A percentile compares a stretch with the other conserved stretches of the same genome.
Evolutionary conservation across 371 early-diverging fungal genomes (phyloP).

Genomic region (Antonospora locustae): DNA sequence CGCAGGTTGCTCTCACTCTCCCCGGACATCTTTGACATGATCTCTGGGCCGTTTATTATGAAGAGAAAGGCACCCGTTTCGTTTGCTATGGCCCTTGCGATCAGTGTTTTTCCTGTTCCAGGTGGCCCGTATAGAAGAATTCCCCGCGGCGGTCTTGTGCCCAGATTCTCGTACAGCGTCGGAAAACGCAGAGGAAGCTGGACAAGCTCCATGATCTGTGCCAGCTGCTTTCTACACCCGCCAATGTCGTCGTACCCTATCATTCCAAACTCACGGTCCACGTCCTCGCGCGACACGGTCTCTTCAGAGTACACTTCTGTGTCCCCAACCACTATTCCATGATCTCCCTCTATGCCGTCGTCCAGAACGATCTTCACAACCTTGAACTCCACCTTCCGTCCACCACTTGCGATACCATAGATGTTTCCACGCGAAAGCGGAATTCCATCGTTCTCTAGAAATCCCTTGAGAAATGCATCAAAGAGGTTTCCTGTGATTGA

Average conservation of each 20-base stretch:
- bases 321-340: slow-evolving; percentile 55
- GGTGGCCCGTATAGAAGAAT: slow-evolving; percentile 90
- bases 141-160: slow-evolving; percentile 92
- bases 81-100: slow-evolving; percentile 83
- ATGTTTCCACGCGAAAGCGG: slow-evolving; percentile 80
- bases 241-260: slow-evolving; percentile 98
- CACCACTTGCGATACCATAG: slow-evolving; percentile 82
- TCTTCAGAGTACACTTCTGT: slow-evolving; percentile 93
- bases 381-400: slow-evolving; percentile 95
- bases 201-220: slow-evolving; percentile 94
- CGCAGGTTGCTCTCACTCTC: slow-evolving; percentile 90
- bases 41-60: slow-evolving; percentile 91
- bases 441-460: slow-evolving; percentile 72
- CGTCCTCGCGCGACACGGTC: slow-evolving; percentile 87
- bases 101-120: slow-evolving; percentile 87
- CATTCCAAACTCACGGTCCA: slow-evolving; percentile 79
- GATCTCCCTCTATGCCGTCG: slow-evolving; percentile 14
- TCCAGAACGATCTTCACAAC: slow-evolving; percentile 67
- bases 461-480: slow-evolving; percentile 88
- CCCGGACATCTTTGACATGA: slow-evolving; percentile 98
- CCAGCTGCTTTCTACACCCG: slow-evolving; percentile 92
- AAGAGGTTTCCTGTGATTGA: slow-evolving; percentile 87
- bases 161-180: slow-evolving; percentile 85
- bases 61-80: slow-evolving; percentile 85
- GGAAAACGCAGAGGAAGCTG: slow-evolving; percentile 94